phyloP scores from a whole-genome alignment of 768 basidiomycete genomes.

The Lentinula guzmanii region DNA sequence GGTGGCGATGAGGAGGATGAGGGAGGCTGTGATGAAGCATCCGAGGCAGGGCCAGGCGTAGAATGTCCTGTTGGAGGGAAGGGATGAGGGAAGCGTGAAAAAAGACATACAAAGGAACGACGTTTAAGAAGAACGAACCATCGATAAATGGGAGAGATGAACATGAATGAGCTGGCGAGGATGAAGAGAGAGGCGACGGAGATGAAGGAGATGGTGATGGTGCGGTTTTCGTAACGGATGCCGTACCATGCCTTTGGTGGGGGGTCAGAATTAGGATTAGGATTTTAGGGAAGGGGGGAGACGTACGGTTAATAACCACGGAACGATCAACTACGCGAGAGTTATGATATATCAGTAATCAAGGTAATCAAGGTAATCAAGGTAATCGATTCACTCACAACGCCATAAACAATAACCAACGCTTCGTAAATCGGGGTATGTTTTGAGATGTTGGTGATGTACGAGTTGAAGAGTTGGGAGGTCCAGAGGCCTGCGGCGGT shows the following conservation, averaged over 20 bases:
- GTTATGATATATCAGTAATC: not conserved
- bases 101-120: too few species aligned
- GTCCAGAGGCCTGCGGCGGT: slow-evolving; percentile 51
- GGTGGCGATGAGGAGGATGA: slow-evolving; percentile 20
- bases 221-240: slow-evolving; percentile 39
- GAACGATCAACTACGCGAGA: slow-evolving; percentile 35
- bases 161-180: slow-evolving; percentile 35
- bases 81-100: too few species aligned
- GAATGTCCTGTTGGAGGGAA: slow-evolving; percentile 17
- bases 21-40: slow-evolving; percentile 18
- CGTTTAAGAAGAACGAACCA: too few species aligned
- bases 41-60: slow-evolving; percentile 22
- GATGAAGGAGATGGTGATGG: slow-evolving; percentile 37
- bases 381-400: slow-evolving; percentile 38
- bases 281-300: too few species aligned
- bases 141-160: too few species aligned
- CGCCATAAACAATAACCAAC: slow-evolving; percentile 35
- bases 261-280: too few species aligned
- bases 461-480: slow-evolving; percentile 43
- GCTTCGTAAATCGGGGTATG: slow-evolving; percentile 38
- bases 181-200: slow-evolving; percentile 30
- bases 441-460: slow-evolving; percentile 33
- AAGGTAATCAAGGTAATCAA: too few species aligned
- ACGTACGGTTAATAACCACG: slow-evolving; percentile 49
- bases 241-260: slow-evolving; percentile 45